phyloP scores from a whole-genome alignment of 345 rosid genomes.

The Litchi chinensis region DNA sequence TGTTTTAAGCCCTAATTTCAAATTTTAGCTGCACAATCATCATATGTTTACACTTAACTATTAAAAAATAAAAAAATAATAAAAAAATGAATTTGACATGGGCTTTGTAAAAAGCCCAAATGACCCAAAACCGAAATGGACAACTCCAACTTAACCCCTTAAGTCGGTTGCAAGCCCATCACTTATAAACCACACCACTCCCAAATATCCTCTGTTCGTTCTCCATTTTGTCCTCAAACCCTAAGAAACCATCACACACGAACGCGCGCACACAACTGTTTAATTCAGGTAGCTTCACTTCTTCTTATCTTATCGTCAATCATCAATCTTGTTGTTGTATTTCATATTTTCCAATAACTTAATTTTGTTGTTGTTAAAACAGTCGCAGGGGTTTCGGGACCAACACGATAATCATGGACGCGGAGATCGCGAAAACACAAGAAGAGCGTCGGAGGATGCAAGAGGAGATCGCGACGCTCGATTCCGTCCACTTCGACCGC shows the following conservation, averaged over 20 bases:
- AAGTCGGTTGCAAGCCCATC: conserved; percentile 7
- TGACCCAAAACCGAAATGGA: background rate
- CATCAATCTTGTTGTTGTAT: background rate
- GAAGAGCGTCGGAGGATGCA: conserved; percentile 77
- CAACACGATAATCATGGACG: conserved; percentile 39
- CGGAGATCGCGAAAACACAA: conserved; percentile 81
- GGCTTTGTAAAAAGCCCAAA: background rate
- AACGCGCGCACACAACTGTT: no score
- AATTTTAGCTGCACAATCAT: no score
- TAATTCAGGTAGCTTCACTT: background rate
- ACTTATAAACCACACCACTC: background rate
- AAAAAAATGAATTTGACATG: background rate
- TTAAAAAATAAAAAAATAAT: no score
- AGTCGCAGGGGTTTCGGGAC: background rate
- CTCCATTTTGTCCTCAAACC: background rate
- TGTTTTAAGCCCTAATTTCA: no score
- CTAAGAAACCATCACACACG: background rate
- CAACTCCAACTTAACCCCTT: background rate
- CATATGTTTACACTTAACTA: no score
- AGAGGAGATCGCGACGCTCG: conserved; percentile 75
- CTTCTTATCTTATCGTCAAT: background rate
- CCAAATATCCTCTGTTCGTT: background rate
- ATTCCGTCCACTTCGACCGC: conserved; percentile 66
- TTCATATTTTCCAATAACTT: no score
- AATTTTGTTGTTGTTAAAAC: no score